Conservation (phyloP, 176 grass and related monocot species). For the Hordeum marinum region DNA sequence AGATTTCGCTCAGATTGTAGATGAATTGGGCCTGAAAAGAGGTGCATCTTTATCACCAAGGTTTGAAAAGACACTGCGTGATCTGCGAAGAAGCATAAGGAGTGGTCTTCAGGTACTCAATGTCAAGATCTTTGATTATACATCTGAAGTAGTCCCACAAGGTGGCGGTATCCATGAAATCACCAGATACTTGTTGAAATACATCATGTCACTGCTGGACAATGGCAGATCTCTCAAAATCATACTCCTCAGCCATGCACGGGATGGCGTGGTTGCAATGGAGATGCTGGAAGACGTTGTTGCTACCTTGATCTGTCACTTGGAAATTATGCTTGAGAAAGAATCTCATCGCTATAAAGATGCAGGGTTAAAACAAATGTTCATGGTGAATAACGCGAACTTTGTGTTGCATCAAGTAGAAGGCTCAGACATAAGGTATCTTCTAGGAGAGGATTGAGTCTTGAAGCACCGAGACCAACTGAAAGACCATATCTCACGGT, state of each 20-base stretch:
- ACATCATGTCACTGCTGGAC: background rate
- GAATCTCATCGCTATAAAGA: background rate
- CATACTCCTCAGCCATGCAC: background rate
- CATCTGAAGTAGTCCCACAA: background rate
- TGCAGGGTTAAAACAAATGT: background rate
- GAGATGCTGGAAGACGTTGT: background rate
- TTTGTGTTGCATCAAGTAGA: background rate
- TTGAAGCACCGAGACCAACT: background rate
- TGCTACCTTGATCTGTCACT: background rate
- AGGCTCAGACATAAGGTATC: background rate
- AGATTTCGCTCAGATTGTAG: background rate
- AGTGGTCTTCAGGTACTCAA: background rate
- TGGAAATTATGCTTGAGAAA: slow-evolving; percentile 18
- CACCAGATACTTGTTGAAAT: background rate
- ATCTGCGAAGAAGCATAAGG: slow-evolving; percentile 5
- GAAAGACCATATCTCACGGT: background rate
- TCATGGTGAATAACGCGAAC: background rate
- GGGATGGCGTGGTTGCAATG: background rate
- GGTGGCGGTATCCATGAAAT: slow-evolving; percentile 5
- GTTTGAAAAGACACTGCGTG: background rate
- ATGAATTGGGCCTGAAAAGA: background rate
- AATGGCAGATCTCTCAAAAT: background rate
- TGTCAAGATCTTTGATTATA: background rate
- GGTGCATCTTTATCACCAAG: background rate
- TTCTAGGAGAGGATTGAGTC: slow-evolving; percentile 1